Base-by-base conservation (phyloP, 2,329 filamentous ascomycete genomes). In the Chrysoporthe cubensis region DNA sequence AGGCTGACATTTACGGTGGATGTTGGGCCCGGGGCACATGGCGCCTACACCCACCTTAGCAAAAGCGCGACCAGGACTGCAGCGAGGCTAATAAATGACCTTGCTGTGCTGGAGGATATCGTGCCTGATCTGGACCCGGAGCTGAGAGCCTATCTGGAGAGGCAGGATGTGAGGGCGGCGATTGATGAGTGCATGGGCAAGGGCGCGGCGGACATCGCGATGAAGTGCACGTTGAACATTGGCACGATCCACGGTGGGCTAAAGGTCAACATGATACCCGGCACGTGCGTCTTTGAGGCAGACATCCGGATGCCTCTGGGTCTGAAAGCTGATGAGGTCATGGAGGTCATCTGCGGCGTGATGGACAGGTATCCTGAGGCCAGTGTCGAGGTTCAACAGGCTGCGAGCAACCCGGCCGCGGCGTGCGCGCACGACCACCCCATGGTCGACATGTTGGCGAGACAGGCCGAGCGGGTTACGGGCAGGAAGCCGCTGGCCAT, bases 231-330 rank as follows among this genome's bases (percentile, higher is more conserved):
- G 0, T 71, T 82, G 13, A 80, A 81, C 64, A 79, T 80, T 46
- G 80, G 80, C 11, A 77, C 75, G 5, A 77, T 82, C n/a, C 71
- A 74, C 37, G 80, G 79, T 6, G 80, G 80, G 2, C 67, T 77
- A 11, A 80, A 81, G 65, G 79, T 81, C 69, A 81, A 82, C 67
- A 79, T 79, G 73, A 81, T 81, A 37, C 78, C 80, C 0, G 76
- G 77, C 4, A 57, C 69, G 18, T 81, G 78, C 59, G 67, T 72
- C 1, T 80, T 82, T 66, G 79, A 80, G 69, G 74, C 75, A 1
- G 80, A 81, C 50, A 79, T 81, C 42, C 74, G 80, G 3, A 70
- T 82, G 16, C 80, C 80, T 0, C 76, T 81, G 42, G 78, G 80
- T 1, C 65, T 81, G 11, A 70, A 68, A n/a, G 71, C 73, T 2